phyloP scores from a whole-genome alignment of 2,329 filamentous ascomycete genomes.

The Cryphonectria japonica region DNA sequence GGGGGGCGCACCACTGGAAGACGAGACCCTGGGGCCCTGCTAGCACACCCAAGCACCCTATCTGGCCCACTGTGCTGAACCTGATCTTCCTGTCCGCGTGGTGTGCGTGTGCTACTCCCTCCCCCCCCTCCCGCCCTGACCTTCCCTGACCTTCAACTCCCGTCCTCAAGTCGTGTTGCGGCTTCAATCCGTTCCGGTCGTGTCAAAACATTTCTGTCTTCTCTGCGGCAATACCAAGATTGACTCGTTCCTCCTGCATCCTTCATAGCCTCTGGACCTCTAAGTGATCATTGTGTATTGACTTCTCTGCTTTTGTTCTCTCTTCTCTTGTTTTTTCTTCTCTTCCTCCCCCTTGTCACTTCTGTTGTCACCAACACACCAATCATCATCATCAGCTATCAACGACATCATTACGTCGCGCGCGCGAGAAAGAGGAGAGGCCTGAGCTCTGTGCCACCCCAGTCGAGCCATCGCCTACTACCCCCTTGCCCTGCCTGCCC shows the following conservation, averaged over 20 bases:
- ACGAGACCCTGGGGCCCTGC: constrained; percentile 19
- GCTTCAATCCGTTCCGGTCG: constrained; percentile 43
- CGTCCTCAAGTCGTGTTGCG: constrained; percentile 37
- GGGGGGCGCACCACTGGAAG: not conserved
- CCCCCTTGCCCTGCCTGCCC: constrained; percentile 3
- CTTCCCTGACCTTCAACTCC: not conserved
- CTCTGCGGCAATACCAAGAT: constrained; percentile 40
- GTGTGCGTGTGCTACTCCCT: not conserved
- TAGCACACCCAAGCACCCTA: constrained; percentile 21
- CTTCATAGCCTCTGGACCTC: not conserved
- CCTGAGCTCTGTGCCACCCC: constrained; percentile 5
- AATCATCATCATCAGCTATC: not conserved
- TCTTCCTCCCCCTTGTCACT: not conserved
- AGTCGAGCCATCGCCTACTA: not conserved
- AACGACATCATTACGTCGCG: not conserved
- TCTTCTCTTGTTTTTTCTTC: not conserved
- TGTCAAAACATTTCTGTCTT: constrained; percentile 46
- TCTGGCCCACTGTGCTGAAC: constrained; percentile 23
- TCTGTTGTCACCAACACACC: constrained; percentile 2
- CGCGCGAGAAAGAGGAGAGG: not conserved
- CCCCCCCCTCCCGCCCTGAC: not conserved
- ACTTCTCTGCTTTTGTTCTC: not conserved
- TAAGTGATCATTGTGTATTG: not conserved
- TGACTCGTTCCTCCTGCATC: not conserved
- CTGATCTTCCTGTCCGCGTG: constrained; percentile 5